These are phyloP conservation scores for Kandelia obovata DNA, from an alignment of 345 rosid genomes.

Conservation along the genomic window DNA sequence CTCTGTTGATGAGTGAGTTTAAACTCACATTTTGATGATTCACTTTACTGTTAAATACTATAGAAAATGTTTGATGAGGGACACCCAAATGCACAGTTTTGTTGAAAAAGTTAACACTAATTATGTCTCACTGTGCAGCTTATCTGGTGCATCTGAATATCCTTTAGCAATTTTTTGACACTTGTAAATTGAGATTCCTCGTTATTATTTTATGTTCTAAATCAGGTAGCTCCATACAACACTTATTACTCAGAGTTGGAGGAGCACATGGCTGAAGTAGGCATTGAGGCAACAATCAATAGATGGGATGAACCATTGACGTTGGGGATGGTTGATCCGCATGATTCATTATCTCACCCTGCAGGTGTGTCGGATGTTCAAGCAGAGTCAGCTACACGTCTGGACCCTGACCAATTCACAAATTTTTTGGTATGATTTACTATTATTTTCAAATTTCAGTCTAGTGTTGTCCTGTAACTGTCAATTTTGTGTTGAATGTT, in stretches of 20 bases:
- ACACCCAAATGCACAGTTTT: no score
- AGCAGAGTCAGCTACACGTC: constrained; percentile 71
- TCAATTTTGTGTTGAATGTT: neutral
- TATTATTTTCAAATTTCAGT: neutral
- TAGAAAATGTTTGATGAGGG: no score
- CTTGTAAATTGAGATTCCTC: no score
- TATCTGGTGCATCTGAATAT: neutral
- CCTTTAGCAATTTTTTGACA: neutral
- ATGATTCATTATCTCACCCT: constrained; percentile 93
- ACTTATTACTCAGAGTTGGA: constrained; percentile 83
- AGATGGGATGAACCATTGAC: constrained; percentile 89
- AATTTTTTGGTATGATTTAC: constrained; percentile 68
- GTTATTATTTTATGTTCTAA: neutral
- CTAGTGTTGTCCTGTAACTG: neutral
- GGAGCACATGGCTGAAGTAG: constrained; percentile 86
- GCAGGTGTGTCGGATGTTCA: constrained; percentile 95
- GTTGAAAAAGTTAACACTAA: no score
- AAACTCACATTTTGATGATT: no score
- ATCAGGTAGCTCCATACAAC: constrained; percentile 95
- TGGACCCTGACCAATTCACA: constrained; percentile 91
- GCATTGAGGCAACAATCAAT: constrained; percentile 72
- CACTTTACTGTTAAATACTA: no score
- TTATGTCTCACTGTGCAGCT: neutral
- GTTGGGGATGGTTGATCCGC: constrained; percentile 88
- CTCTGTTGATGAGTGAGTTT: no score